Evolutionary conservation across 2,329 filamentous ascomycete genomes (phyloP), one percentile per base, ranked within the genome.

Genomic region (Monascus ruber): DNA sequence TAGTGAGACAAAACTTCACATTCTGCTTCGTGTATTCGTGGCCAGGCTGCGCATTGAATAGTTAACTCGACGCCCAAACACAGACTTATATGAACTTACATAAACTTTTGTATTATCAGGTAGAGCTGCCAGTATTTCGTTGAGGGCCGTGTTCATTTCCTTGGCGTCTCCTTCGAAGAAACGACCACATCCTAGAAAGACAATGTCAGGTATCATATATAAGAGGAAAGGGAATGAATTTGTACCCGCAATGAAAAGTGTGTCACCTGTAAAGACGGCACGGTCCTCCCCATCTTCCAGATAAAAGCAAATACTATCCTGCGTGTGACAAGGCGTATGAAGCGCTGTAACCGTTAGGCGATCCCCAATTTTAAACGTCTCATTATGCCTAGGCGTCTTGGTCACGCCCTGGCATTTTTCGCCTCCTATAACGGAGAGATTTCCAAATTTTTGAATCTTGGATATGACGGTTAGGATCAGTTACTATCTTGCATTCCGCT

Each of bases 1-100:
- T 82, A 2, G 81, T 82, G 42, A 83, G 66, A 35, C 78, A 81
- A 57, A 98, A 98, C 59, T 86, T 86, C 54, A 91, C 86, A 56
- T 98, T 98, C 37, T 82, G 76, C 64, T 91, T 94, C n/a, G 91
- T 98, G 67, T 98, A 98, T 63, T 96, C 91, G 55, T 98, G 91
- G 4, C 91, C 91, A 11, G 89, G 88, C 81, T 89, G 45, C 24
- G 29, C 29, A 31, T 8, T 8, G 8, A 31, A 8, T 11, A 8
- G 8, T 11, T 8, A 31, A n/a, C 31, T 33, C n/a, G 10, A 3
- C 17, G 17, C 4, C 6, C 5, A 25, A 4, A 11, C n/a, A 6
- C 6, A 25, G 11, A 24, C 9, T 4, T 8, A 32, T 11, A 17
- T 35, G 24, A 36, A 69, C 80, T 58, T 64, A 89, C 84, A 58